Conservation (phyloP, 164 flowering plant genomes). For the Vitis labrusca region DNA sequence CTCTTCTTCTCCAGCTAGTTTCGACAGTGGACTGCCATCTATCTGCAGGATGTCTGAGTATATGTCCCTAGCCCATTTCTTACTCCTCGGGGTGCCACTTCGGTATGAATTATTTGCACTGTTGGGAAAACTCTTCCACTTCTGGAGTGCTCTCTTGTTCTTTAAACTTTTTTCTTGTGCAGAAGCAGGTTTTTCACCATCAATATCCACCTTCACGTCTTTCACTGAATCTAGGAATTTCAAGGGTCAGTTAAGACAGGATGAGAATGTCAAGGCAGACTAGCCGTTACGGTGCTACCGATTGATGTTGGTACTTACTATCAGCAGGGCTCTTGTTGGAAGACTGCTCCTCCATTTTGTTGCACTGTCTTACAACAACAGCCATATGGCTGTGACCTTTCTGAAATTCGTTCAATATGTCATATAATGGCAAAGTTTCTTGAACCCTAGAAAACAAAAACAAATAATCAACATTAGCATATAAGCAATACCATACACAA, state of each 20-base stretch:
- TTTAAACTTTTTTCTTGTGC: conserved; percentile 46
- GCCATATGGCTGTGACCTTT: conserved; percentile 99
- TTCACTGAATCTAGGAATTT: conserved; percentile 27
- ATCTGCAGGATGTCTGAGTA: conserved; percentile 71
- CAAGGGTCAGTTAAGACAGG: background rate
- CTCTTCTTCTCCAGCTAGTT: conserved; percentile 74
- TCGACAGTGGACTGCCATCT: conserved; percentile 67
- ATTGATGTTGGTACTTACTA: conserved; percentile 35
- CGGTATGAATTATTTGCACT: conserved; percentile 34
- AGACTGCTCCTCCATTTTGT: conserved; percentile 26
- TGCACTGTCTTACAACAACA: conserved; percentile 62
- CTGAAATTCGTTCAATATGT: conserved; percentile 97
- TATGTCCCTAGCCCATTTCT: conserved; percentile 77
- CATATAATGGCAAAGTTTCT: conserved; percentile 81
- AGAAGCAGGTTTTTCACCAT: conserved; percentile 50
- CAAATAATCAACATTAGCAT: background rate
- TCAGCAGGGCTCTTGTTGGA: conserved; percentile 26
- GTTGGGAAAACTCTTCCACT: conserved; percentile 85
- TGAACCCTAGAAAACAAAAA: conserved; percentile 60
- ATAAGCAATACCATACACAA: background rate
- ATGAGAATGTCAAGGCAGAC: too few species aligned
- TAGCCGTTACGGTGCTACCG: too few species aligned
- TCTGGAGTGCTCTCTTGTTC: conserved; percentile 52
- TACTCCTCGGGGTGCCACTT: conserved; percentile 48
- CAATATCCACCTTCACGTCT: conserved; percentile 72